Conservation (phyloP, 108 stramenopile genomes). For the Pseudonitzschia pungens region DNA sequence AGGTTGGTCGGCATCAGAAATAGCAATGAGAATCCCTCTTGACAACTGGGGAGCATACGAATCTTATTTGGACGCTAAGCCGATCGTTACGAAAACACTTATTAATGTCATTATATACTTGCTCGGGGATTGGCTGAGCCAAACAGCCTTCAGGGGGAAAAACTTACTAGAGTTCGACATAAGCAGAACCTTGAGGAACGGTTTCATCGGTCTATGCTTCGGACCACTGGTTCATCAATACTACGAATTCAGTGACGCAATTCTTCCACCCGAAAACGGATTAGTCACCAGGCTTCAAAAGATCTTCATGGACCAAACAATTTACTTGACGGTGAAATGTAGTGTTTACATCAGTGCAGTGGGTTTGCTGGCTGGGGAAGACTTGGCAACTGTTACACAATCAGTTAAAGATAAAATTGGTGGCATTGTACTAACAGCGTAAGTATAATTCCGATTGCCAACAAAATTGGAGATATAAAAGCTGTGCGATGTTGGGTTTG, state of each 20-base stretch:
- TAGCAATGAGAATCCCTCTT: slow-evolving; percentile 81
- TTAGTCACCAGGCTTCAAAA: slow-evolving; percentile 83
- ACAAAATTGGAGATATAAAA: background rate
- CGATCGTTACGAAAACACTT: slow-evolving; percentile 88
- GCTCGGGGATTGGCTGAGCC: slow-evolving; percentile 93
- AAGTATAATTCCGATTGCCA: background rate
- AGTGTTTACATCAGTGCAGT: slow-evolving; percentile 87
- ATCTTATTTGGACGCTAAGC: slow-evolving; percentile 72
- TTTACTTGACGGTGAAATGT: slow-evolving; percentile 90
- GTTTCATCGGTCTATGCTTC: slow-evolving; percentile 91
- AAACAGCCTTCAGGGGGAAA: slow-evolving; percentile 76
- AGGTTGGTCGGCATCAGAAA: slow-evolving; percentile 82
- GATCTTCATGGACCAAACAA: slow-evolving; percentile 94
- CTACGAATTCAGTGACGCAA: slow-evolving; percentile 90
- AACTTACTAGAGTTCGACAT: slow-evolving; percentile 89
- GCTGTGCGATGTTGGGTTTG: background rate
- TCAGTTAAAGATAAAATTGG: slow-evolving; percentile 75
- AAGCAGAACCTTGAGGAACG: slow-evolving; percentile 79
- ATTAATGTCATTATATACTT: slow-evolving; percentile 95
- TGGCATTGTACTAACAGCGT: slow-evolving; percentile 83
- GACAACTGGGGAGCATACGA: slow-evolving; percentile 91
- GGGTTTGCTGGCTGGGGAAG: slow-evolving; percentile 71
- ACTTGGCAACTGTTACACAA: slow-evolving; percentile 53
- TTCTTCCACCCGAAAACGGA: slow-evolving; percentile 86
- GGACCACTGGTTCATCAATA: slow-evolving; percentile 94